Evolutionary conservation across 345 rosid species (phyloP).

Genomic region (Ceriops decandra): DNA sequence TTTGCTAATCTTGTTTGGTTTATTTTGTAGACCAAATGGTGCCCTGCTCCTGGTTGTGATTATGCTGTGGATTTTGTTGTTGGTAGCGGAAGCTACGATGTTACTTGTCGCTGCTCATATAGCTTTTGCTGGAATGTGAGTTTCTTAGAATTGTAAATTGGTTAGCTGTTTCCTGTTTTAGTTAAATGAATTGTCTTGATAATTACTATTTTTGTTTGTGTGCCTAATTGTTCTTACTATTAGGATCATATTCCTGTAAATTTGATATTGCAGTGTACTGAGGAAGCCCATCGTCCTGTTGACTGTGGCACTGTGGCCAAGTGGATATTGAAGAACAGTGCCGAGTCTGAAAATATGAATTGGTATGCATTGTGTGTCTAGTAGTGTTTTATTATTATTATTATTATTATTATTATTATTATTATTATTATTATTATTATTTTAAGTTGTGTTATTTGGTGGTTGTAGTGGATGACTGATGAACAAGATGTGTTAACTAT

Average conservation of each 20-base stretch:
- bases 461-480: not conserved
- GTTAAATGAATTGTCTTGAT: not conserved
- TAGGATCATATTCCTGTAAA: not conserved
- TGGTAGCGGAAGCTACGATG: slow-evolving; percentile 79
- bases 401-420: not conserved
- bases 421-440: not conserved
- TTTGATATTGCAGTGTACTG: slow-evolving; percentile 63
- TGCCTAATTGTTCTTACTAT: not conserved
- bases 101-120: slow-evolving; percentile 70
- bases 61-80: slow-evolving; percentile 81
- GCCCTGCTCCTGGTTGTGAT: slow-evolving; percentile 99
- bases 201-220: not conserved
- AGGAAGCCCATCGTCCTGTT: slow-evolving; percentile 98
- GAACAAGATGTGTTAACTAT: not conserved
- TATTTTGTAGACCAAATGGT: slow-evolving; percentile 86
- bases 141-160: slow-evolving; percentile 3
- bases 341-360: slow-evolving; percentile 98
- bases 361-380: slow-evolving; percentile 43
- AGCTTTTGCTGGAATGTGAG: slow-evolving; percentile 94
- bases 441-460: not conserved
- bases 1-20: slow-evolving; percentile 3
- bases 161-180: not conserved
- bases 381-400: not conserved
- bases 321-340: slow-evolving; percentile 95
- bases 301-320: slow-evolving; percentile 83